Evolutionary conservation across 345 rosid genomes (phyloP).

Genomic region (Erysimum cheiranthoides): DNA sequence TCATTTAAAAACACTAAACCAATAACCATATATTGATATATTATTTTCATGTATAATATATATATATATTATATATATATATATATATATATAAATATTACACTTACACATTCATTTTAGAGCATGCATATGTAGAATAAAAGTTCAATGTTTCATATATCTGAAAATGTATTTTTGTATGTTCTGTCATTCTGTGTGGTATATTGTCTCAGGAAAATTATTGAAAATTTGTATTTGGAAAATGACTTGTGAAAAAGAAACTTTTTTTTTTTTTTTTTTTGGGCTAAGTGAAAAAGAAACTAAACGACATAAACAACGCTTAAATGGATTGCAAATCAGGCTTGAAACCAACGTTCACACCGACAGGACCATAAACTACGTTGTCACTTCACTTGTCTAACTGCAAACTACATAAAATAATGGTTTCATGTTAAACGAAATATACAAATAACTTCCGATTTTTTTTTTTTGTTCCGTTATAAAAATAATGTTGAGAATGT

Average conservation of each 20-base stretch:
- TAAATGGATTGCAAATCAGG: not conserved
- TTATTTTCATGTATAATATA: no score
- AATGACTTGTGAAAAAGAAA: conserved; percentile 18
- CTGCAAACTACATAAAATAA: conserved; percentile 24
- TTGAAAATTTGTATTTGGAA: conserved; percentile 8
- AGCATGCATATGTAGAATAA: not conserved
- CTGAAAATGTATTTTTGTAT: not conserved
- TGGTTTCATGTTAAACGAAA: conserved; percentile 21
- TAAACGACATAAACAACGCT: conserved; percentile 15
- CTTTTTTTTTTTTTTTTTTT: no score
- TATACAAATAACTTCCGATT: conserved; percentile 1
- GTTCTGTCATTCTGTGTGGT: conserved; percentile 6
- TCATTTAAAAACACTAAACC: no score
- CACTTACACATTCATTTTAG: not conserved
- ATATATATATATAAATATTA: no score
- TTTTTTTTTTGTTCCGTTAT: not conserved
- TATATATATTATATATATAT: no score
- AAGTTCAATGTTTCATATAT: not conserved
- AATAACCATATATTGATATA: no score
- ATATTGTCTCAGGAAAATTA: conserved; percentile 4
- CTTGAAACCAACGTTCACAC: conserved; percentile 16
- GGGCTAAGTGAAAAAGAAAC: conserved; percentile 32
- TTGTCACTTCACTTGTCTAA: conserved; percentile 33
- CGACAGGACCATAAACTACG: conserved; percentile 29
- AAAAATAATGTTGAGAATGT: conserved; percentile 12